Base-by-base conservation (phyloP, 2,329 filamentous ascomycete genomes). In the Onygena corvina region DNA sequence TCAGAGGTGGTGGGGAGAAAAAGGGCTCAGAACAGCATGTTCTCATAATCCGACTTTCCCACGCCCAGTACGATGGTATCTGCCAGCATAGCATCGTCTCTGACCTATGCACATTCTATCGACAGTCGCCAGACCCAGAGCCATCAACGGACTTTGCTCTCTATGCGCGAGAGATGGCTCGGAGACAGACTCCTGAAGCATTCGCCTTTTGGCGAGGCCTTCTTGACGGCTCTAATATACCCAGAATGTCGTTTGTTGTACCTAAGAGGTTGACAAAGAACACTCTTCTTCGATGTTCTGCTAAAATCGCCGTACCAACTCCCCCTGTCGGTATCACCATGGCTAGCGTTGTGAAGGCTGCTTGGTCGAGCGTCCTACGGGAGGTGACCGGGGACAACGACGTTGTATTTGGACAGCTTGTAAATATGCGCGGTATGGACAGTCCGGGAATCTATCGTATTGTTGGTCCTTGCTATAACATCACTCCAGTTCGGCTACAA, bases 11-110 rank as follows among this genome's bases (percentile, higher is more conserved):
- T 11, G 27, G 27, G 27, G 27, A 29, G n/a, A 20, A 4, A 2
- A 23, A 27, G 4, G 11, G 11, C 3, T 14, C 14, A 3, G 4
- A 12, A 46, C 9, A n/a, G 20, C 21, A 30, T 25, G 40, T 50
- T 4, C 27, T 50, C 3, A 9, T 81, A 40, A 71, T 80, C 62
- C 74, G 77, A 53, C 71, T 81, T 49, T 80, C 77, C 0, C 78
- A 81, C 59, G 74, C 77, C 0, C 77, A 81, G 55, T 80, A 80
- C 60, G 78, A 81, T 53, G 78, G 78, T 55, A 76, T 80, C 35
- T 80, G 73, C 54, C 69, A 80, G 5, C 76, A 76, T 0, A 59
- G 70, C 2, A 29, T 29, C 11, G 27, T 29, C 27, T 29, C 27
- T 5, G 27, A 29, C 11, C 27, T 29, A 5, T 29, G 27, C 27